Evolutionary conservation across 129 eudicot genomes (phyloP).

Genomic region (Pittosporum tobira): DNA sequence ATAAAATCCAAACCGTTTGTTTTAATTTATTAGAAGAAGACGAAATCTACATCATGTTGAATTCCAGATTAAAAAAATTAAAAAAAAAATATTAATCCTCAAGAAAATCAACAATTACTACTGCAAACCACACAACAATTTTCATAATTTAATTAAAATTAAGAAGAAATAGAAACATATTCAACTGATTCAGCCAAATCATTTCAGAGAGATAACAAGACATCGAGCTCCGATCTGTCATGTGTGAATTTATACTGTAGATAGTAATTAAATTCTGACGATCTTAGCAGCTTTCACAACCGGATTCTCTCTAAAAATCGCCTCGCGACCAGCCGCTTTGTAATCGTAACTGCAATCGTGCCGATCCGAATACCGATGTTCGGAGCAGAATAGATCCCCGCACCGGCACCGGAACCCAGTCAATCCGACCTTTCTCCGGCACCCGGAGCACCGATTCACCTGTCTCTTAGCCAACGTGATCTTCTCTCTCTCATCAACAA

Average conservation of each 20-base stretch:
- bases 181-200: neutral
- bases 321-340: slow-evolving; percentile 57
- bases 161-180: too few relatives aligned
- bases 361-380: slow-evolving; percentile 72
- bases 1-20: too few relatives aligned
- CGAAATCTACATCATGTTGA: too few relatives aligned
- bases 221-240: neutral
- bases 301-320: slow-evolving; percentile 79
- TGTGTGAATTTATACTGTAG: neutral
- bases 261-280: slow-evolving; percentile 35
- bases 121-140: neutral
- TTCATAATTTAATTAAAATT: too few relatives aligned
- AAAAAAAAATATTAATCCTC: neutral
- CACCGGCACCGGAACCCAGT: slow-evolving; percentile 80
- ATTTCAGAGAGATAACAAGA: neutral
- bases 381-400: slow-evolving; percentile 69
- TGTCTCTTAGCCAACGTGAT: slow-evolving; percentile 24
- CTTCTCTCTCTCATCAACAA: slow-evolving; percentile 13
- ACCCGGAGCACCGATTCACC: slow-evolving; percentile 64
- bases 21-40: too few relatives aligned
- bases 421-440: slow-evolving; percentile 59
- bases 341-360: slow-evolving; percentile 75
- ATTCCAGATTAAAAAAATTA: too few relatives aligned
- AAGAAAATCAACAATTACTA: neutral
- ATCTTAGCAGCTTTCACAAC: slow-evolving; percentile 80